Conservation (phyloP, 331 rosid species). For the Rosa hybrid region DNA sequence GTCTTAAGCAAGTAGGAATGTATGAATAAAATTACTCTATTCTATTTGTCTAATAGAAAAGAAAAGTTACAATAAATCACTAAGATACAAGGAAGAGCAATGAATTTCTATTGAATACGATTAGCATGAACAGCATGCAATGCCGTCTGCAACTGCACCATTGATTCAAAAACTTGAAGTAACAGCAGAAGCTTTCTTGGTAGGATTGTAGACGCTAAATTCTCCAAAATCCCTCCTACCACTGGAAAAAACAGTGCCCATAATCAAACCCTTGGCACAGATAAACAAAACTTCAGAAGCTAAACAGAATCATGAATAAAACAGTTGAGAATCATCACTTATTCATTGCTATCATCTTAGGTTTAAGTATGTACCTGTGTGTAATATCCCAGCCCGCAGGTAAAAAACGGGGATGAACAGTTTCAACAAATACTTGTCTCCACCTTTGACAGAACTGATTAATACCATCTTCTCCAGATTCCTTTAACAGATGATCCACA, state of each 20-base stretch:
- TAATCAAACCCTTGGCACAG: constrained; percentile 60
- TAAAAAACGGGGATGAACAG: constrained; percentile 81
- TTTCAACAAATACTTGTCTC: constrained; percentile 88
- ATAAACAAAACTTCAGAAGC: constrained; percentile 46
- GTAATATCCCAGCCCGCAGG: constrained; percentile 93
- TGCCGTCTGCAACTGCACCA: not conserved
- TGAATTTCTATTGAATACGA: not conserved
- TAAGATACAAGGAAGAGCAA: constrained; percentile 4
- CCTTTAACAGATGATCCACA: constrained; percentile 74
- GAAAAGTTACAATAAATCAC: not conserved
- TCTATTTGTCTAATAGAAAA: not conserved
- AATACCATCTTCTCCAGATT: constrained; percentile 75
- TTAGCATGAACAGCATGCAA: not conserved
- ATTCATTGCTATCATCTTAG: not conserved
- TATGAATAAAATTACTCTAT: not conserved
- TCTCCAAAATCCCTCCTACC: constrained; percentile 90
- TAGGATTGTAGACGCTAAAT: constrained; percentile 72
- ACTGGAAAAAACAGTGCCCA: constrained; percentile 65
- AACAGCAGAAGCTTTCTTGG: constrained; percentile 29
- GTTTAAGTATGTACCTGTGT: constrained; percentile 65
- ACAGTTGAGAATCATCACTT: not conserved
- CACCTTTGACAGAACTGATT: constrained; percentile 80
- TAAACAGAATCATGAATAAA: not conserved
- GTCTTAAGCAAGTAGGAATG: too few relatives aligned
- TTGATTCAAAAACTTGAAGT: constrained; percentile 9